A percentile compares a stretch with the other conserved stretches of the same genome.
Conservation (phyloP, 176 grass and related monocot species). For the Panicum miliaceum region DNA sequence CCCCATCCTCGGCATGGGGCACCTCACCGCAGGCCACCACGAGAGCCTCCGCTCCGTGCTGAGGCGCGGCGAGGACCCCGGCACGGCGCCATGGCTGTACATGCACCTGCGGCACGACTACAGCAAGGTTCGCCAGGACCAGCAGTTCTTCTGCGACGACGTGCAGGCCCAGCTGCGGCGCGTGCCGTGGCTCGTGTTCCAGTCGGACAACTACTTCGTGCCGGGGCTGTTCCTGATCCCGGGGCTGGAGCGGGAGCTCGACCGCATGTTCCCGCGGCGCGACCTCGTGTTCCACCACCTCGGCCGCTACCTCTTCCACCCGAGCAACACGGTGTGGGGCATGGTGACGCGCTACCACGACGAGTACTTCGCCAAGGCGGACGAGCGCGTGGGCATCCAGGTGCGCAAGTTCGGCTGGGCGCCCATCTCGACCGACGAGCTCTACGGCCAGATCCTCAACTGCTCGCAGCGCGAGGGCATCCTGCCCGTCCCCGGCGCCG, state of each 20-base stretch:
- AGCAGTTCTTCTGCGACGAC: slow-evolving; percentile 64
- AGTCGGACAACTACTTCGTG: slow-evolving; percentile 64
- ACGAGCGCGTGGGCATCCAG: slow-evolving; percentile 59
- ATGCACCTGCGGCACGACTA: slow-evolving; percentile 54
- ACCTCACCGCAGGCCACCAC: not conserved
- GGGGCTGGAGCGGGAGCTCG: slow-evolving; percentile 40
- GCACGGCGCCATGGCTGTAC: slow-evolving; percentile 43
- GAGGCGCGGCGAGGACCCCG: slow-evolving; percentile 6
- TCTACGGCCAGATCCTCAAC: slow-evolving; percentile 47
- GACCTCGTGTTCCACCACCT: slow-evolving; percentile 69
- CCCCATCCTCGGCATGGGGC: slow-evolving; percentile 32
- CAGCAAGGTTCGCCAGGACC: not conserved
- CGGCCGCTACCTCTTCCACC: slow-evolving; percentile 64
- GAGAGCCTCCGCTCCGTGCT: slow-evolving; percentile 45
- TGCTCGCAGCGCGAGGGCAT: slow-evolving; percentile 31
- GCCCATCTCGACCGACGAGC: slow-evolving; percentile 46
- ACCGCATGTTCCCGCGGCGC: slow-evolving; percentile 51
- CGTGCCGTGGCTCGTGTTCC: slow-evolving; percentile 59
- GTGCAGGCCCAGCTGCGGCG: slow-evolving; percentile 33
- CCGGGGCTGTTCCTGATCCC: slow-evolving; percentile 55
- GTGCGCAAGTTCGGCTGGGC: slow-evolving; percentile 45
- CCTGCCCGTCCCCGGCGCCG: slow-evolving; percentile 2
- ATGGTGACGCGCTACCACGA: slow-evolving; percentile 53
- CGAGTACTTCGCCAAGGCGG: slow-evolving; percentile 36
- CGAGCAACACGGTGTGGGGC: slow-evolving; percentile 65